Evolutionary conservation across 1,284 basidiomycete species (phyloP), one percentile per base, ranked within the genome.

Genomic region (Microbotryum scabiosae): DNA sequence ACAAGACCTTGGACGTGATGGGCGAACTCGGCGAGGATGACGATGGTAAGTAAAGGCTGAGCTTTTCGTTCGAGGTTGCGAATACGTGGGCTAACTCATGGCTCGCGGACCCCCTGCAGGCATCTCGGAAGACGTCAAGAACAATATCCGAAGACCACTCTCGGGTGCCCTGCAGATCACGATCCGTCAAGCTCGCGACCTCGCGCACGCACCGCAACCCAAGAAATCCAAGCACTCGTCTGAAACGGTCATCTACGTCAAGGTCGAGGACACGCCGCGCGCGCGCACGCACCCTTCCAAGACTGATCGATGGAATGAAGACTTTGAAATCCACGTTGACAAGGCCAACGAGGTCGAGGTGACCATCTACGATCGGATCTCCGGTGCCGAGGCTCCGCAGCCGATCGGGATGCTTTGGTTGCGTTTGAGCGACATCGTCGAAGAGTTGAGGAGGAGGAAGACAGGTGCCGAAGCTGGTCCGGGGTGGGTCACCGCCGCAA

Each of bases 261-360:
- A 97, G 74, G 88, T 98, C 21, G 96, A 98, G 79, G 93, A 96
- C 47, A 92, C 88, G 23, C 89, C 93, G 69, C 83, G 90, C 8
- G 93, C 90, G 9, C 85, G 87, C 60, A 94, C 94, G 1, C 91
- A 96, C 72, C 87, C 90, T 8, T 87, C 90, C 23, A 85, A 92
- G 65, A 94, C 86, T 52, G 96, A 98, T 76, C 85, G 88, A 53
- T 99, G 96, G 96, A 89, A 91, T 75, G 94, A 98, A 76, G 88
- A 91, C 63, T 97, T 98, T 67, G 90, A 96, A 75, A 90, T 99
- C 64, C 82, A 87, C 1, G 89, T 98, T 54, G 94, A 97, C 78
- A 97, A 97, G 76, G 93, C 93, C 43, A 97, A 94, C 75, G 96
- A 99, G 80, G 88, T 97, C 58, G 96, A 98, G 76, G 85, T 99